phyloP scores from a whole-genome alignment of 345 rosid species.

The Eucalyptus curtisii region DNA sequence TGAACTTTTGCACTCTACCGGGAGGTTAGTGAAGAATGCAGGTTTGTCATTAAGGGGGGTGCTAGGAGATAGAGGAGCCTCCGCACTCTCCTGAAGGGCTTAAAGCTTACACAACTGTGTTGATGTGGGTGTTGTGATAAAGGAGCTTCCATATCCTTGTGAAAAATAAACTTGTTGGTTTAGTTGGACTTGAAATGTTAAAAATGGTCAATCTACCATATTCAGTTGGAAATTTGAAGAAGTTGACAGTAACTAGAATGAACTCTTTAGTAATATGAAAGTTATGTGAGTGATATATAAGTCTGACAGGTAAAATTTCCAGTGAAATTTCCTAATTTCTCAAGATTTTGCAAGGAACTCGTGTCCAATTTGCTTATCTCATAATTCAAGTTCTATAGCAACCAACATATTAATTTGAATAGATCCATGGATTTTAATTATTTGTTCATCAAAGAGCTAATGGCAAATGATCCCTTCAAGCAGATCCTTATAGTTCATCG shows the following conservation, averaged over 20 bases:
- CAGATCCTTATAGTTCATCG: too few relatives aligned
- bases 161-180: background rate
- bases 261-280: too few relatives aligned
- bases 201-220: background rate
- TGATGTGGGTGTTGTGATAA: too few relatives aligned
- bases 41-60: background rate
- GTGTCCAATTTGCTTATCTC: background rate
- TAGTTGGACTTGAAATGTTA: background rate
- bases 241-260: background rate
- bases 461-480: too few relatives aligned
- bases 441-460: too few relatives aligned
- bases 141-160: background rate
- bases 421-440: background rate
- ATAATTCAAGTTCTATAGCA: background rate
- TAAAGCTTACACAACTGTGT: too few relatives aligned
- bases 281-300: accelerated
- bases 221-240: background rate
- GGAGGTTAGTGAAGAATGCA: too few relatives aligned
- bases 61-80: background rate
- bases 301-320: too few relatives aligned
- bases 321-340: background rate
- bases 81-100: background rate
- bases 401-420: background rate
- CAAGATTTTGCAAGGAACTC: background rate
- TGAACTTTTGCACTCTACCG: background rate